Base-by-base conservation (phyloP, 257 asterid species). In the Nicotiana tomentosiformis region DNA sequence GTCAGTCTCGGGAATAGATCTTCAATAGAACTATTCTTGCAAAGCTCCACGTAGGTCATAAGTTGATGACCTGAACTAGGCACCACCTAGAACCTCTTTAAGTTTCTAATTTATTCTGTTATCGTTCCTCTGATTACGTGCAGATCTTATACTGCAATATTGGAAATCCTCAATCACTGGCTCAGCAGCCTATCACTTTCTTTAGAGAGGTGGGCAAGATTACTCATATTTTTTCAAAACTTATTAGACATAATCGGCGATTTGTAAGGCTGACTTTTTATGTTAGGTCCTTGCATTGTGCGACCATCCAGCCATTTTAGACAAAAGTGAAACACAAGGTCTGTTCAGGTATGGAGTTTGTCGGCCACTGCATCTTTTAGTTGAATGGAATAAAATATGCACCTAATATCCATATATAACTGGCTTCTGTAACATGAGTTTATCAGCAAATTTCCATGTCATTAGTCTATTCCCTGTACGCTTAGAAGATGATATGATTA, bases 111-210 rank as follows among this genome's bases (percentile, higher is more conserved):
- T 18, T 23, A 10, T 58, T 65, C 68, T 58, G 57, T 68, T 58
- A 77, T 69, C 29, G 60, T 81, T 65, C 56, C 37, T 79, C 65
- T 35, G 17, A 15, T 80, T 60, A 68, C 77, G 81, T 76, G 82
- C 96, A 96, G 98, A 93, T 96, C 72, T 80, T 96, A 23, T 96
- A 94, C 86, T 96, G 98, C 90, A 96, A 94, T 66, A 96, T 94
- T 66, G 99, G 99, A 67, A 96, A 96, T 83, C 99, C 99, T 81
- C 99, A 96, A 82, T 90, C 98, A 55, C 93, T 96, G 62, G 97
- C 94, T 77, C 99, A 96, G 90, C 97, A 93, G 85, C 98, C 99
- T 67, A 90, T 96, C 88, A 93, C 98, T 18, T 96, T 96, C 87
- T 96, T 96, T 85, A 92, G 99, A 87, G 99, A 96, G 99, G 99